Percentiles rank a stretch among this genome's conserved stretches.
Evolutionary conservation across 768 basidiomycete species (phyloP).

Genomic region (Amanita exitialis): DNA sequence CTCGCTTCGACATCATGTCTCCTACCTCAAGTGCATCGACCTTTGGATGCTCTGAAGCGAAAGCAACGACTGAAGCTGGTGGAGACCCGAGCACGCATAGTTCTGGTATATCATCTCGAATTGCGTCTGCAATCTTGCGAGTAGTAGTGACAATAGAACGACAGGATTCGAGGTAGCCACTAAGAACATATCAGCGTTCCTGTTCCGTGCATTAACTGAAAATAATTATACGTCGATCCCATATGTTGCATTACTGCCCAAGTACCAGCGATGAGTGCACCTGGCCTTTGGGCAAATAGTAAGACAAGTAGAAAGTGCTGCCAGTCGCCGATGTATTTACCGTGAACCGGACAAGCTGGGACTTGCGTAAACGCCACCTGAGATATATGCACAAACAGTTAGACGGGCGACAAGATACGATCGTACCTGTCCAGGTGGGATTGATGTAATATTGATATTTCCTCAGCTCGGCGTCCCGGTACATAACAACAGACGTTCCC

Average conservation of each 20-base stretch:
- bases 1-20: constrained; percentile 74
- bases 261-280: constrained; percentile 85
- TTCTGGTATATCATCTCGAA: constrained; percentile 65
- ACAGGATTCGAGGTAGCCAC: constrained; percentile 86
- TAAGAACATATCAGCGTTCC: constrained; percentile 18
- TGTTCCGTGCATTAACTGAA: background rate
- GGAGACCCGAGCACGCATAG: constrained; percentile 87
- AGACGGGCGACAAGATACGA: background rate
- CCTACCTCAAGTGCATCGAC: constrained; percentile 84
- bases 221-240: constrained; percentile 63
- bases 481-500: constrained; percentile 96
- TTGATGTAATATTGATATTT: constrained; percentile 81
- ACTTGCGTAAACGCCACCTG: constrained; percentile 84
- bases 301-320: background rate
- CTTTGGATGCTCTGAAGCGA: constrained; percentile 51
- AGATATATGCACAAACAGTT: background rate
- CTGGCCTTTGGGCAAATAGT: constrained; percentile 47
- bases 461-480: constrained; percentile 67
- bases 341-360: constrained; percentile 86
- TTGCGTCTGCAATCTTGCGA: constrained; percentile 55
- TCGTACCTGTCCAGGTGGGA: constrained; percentile 64
- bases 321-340: constrained; percentile 28
- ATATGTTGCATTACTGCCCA: constrained; percentile 97
- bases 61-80: constrained; percentile 84
- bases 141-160: constrained; percentile 69